These are phyloP conservation scores for Fusarium stilboides DNA, from an alignment of 2,329 filamentous ascomycete species.

Conservation along the genomic window DNA sequence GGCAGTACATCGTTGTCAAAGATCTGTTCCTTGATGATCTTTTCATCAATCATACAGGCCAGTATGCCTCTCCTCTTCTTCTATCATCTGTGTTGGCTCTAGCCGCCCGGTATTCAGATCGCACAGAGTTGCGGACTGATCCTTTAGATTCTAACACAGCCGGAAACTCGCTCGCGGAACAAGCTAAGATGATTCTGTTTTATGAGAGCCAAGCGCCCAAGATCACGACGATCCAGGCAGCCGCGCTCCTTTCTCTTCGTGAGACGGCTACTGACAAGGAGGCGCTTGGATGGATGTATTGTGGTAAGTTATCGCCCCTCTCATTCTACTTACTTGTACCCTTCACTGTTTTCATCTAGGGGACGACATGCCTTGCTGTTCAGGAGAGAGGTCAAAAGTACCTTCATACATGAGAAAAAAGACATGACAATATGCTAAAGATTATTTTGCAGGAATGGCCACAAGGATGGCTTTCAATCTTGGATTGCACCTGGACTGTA, in stretches of 20 bases:
- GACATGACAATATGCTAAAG: background rate
- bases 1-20: background rate
- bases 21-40: background rate
- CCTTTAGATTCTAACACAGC: background rate
- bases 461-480: slow-evolving; percentile 5
- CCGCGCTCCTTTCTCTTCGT: background rate
- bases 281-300: slow-evolving; percentile 11
- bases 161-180: background rate
- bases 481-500: background rate
- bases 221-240: background rate
- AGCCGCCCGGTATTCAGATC: slow-evolving; percentile 8
- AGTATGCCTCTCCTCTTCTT: background rate
- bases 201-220: slow-evolving; percentile 8
- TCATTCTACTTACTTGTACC: too few relatives aligned
- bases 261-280: slow-evolving; percentile 7
- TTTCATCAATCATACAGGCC: background rate
- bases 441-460: background rate
- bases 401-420: rapidly evolving
- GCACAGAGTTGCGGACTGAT: background rate
- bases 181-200: slow-evolving; percentile 5
- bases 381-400: too few relatives aligned
- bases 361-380: too few relatives aligned
- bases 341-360: too few relatives aligned
- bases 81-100: background rate
- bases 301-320: background rate